Base-by-base conservation (phyloP, 1,284 basidiomycete species). In the Binderoboletus segoi region DNA sequence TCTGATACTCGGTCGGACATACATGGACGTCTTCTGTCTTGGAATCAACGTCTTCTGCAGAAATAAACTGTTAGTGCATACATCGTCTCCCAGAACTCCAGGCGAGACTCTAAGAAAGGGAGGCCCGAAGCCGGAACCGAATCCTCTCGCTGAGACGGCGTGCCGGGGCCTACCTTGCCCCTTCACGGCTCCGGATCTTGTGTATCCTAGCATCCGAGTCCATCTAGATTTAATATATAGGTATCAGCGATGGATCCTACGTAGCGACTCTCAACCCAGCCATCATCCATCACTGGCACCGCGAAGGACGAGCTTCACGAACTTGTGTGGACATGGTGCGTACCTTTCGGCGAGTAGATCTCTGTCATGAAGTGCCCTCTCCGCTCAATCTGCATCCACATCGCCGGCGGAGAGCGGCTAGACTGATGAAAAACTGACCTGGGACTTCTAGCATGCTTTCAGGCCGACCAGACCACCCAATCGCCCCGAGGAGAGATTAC, bases 361-460 rank as follows among this genome's bases (percentile, higher is more conserved):
- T 30, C 32, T 49, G 26, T 5, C 35, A 37, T 51, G 20, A 44
- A 24, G 30, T n/a, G 2, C 18, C 42, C 8, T 35, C 37, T 46
- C 28, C 18, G 50, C 8, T 21, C 11, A 32, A 38, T 51, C 48
- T 61, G 50, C 28, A 30, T 30, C 28, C 28, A 30, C 50, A 23
- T 37, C 50, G 46, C 21, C 49, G n/a, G 23, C 56, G 49, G 11
- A 43, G 20, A 26, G 33, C 8, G 42, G 13, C n/a, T 11, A 35
- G 10, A 30, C 32, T 21, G 2, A n/a, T n/a, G 15, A 38, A 23
- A 12, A 30, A 11, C n/a, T 11, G 28, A 26, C 28, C 37, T 30
- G 24, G 45, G 48, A 42, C 35, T 53, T 45, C 52, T 15, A 51
- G 52, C 62, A 53, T 44, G n/a, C 33, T 30, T 32, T 15, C n/a